Evolutionary conservation across 768 basidiomycete species (phyloP), one percentile per base, ranked within the genome.

Genomic region (Cubamyces lactineus): DNA sequence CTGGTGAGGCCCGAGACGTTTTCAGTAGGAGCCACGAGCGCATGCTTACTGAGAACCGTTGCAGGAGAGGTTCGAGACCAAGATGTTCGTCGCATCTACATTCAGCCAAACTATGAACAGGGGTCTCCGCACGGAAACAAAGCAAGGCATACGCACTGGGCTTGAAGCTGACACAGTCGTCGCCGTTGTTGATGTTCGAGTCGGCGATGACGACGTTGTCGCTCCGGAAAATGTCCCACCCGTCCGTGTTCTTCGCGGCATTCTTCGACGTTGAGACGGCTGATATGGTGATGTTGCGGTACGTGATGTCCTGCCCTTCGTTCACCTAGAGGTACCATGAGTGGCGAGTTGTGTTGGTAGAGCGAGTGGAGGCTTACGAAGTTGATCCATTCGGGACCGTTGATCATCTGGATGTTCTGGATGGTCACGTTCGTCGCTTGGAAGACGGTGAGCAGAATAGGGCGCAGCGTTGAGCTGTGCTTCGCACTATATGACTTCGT

Each of bases 211-310:
- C 69, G 30, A 86, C 79, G 55, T 71, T 75, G 65, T 84, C 80
- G 64, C 82, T 83, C 34, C 84, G 79, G 69, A 86, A 86, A 40
- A 84, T 80, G 66, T 87, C 82, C 85, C 85, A 86, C 5, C 86
- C 86, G 66, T 87, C 86, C 6, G 84, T 84, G 63, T 86, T 85
- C 24, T 74, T 70, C 1, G 82, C 76, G 0, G 56, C 63, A 59
- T 81, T 72, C 9, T 72, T 75, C 6, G 80, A 81, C 15, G 76
- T 82, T 4, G 84, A 83, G 3, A 70, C 72, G 4, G 83, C 77
- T 46, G 72, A 74, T 55, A 86, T 78, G 9, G 76, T 80, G 34
- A 85, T 76, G 53, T 80, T 78, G 62, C 77, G 76, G 65, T 76
- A 84, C 1, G 77, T 70, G 19, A 85, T 74, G 58, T 80, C 74